Evolutionary conservation across 2,329 filamentous ascomycete genomes (phyloP), one percentile per base, ranked within the genome.

Genomic region (Byssochlamys sp.): DNA sequence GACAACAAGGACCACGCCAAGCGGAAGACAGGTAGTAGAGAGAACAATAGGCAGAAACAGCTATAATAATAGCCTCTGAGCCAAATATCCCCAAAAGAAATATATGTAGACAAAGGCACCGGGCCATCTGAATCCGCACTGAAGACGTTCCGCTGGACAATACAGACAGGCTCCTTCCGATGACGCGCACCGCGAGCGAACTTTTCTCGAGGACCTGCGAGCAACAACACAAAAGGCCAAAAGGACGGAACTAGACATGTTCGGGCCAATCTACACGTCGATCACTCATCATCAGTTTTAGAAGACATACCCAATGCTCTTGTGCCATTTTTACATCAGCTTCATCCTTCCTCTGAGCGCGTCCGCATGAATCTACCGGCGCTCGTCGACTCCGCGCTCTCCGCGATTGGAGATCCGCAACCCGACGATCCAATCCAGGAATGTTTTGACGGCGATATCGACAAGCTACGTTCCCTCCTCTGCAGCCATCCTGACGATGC

Each of bases 401-500:
- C 63, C 53, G 60, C 65, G 55, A 66, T 73, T 60, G 59, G 63
- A 39, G 58, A 62, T 39, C 71, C 68, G 27, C 57, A 59, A 53
- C 56, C 63, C 49, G 57, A 70, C 33, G 74, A 76, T 56, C 68
- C 72, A 2, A 73, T 76, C 53, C 61, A 65, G 14, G 65, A 73
- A 62, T 75, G 73, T 58, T 60, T 66, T 54, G 61, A 70, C 50
- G 55, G 65, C 55, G 61, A 70, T 53, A 39, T 53, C 31, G 55
- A 60, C 6, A 58, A 64, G 19, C 63, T 67, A 35, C 59, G 53
- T 45, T 53, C 64, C 7, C 52, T 64, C 7, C 58, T 77, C 24
- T 61, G 70, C 26, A 61, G 68, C 11, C 52, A 66, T 9, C 71
- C 77, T 4, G 68, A 77, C 25, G 68, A 75, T 29, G 77, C 77